phyloP scores from a whole-genome alignment of 768 basidiomycete species.

The Tricholoma sp. region DNA sequence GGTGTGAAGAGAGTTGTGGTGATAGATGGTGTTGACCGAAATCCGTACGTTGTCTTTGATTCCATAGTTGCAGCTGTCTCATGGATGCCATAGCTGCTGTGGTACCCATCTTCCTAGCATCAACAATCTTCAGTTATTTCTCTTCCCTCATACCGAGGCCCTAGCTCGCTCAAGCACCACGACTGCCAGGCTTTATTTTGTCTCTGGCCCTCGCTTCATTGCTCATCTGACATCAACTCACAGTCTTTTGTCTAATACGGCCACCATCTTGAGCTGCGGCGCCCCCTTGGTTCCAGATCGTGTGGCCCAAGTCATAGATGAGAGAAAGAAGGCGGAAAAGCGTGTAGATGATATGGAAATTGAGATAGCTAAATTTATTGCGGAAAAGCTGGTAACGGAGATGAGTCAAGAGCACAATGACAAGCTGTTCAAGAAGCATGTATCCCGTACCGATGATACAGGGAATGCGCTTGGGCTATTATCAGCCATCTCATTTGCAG shows the following conservation, averaged over 20 bases:
- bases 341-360: conserved; percentile 64
- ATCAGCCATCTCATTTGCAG: conserved; percentile 48
- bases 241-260: conserved; percentile 45
- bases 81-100: conserved; percentile 50
- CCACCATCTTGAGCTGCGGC: conserved; percentile 64
- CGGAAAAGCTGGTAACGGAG: conserved; percentile 33
- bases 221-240: conserved; percentile 57
- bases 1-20: conserved; percentile 75
- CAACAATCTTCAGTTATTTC: conserved; percentile 66
- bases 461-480: conserved; percentile 55
- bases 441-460: conserved; percentile 61
- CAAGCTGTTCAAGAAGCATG: conserved; percentile 38
- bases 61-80: background rate
- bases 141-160: conserved; percentile 64
- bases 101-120: conserved; percentile 82
- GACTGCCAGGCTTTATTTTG: conserved; percentile 75
- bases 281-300: conserved; percentile 63
- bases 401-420: conserved; percentile 22
- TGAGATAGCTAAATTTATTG: conserved; percentile 54
- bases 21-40: conserved; percentile 79
- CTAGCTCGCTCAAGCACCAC: conserved; percentile 56
- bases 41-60: conserved; percentile 47
- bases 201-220: conserved; percentile 74
- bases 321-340: conserved; percentile 62
- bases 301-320: conserved; percentile 60